Evolutionary conservation across 2,329 filamentous ascomycete genomes (phyloP), one percentile per base, ranked within the genome.

Genomic region (Emericellopsis cladophorae): DNA sequence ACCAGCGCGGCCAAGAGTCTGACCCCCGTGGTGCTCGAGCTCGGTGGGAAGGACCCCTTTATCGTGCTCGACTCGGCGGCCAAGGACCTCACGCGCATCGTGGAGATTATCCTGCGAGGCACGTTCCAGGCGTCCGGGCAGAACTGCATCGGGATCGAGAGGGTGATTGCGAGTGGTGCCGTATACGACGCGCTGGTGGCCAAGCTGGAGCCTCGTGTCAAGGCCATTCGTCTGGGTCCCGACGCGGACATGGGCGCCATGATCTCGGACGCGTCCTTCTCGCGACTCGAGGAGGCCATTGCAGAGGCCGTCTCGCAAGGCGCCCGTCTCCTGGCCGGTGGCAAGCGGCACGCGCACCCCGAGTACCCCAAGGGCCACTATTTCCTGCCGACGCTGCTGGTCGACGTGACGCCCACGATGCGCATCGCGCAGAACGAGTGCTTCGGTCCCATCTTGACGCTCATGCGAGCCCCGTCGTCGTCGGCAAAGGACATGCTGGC

Each of bases 131-230:
- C 88, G 40, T 82, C 88, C 14, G 92, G 92, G 1, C 92, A 98
- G 61, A 98, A 98, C 65, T 98, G 92, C 62, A 90, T 98, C 55
- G 92, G 92, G 42, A 90, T 95, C 49, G 92, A 98, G 65, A 84
- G 92, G 42, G 81, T 96, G 54, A 81, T 96, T 50, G 86, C 83
- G 21, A 73, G 84, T 14, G 81, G 86, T 2, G 67, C 65, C n/a
- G 71, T 85, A 40, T 94, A 96, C 65, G 70, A 83, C 46, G 68
- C 68, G 42, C 74, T 98, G 18, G 65, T 95, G 40, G 60, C 68
- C 5, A 69, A 79, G 45, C 74, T 98, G 16, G 73, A 78, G 40
- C 81, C 84, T 10, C 80, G 83, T 45, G 85, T 96, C 48, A 70
- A 72, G 46, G 72, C 73, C 10, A 68, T 98, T 14, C 80, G 85